A percentile compares a stretch with the other conserved stretches of the same genome.
Conservation (phyloP, 2,329 filamentous ascomycete genomes). For the Penicillium sp. region DNA sequence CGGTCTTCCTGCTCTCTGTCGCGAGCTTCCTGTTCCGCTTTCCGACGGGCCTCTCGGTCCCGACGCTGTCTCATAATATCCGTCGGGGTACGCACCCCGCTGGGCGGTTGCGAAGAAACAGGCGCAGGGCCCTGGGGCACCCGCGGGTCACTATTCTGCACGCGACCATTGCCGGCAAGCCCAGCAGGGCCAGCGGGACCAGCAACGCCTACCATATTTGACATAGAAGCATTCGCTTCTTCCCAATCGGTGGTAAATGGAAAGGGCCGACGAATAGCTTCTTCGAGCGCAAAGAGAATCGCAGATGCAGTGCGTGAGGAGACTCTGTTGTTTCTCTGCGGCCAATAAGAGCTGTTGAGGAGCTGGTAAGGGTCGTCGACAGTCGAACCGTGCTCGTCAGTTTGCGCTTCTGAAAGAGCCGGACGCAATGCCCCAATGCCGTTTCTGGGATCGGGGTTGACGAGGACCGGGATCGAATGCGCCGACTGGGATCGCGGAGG, state of each 20-base stretch:
- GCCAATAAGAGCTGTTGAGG: constrained; percentile 49
- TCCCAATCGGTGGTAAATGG: constrained; percentile 76
- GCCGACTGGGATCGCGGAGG: constrained; percentile 28
- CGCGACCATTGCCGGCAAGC: constrained; percentile 51
- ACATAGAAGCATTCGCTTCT: constrained; percentile 90
- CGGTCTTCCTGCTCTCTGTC: constrained; percentile 52
- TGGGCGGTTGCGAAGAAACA: constrained; percentile 44
- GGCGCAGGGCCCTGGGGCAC: constrained; percentile 49
- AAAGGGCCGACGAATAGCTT: constrained; percentile 76
- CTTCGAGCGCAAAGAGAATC: constrained; percentile 87
- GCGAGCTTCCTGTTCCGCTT: constrained; percentile 62
- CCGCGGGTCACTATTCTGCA: constrained; percentile 55
- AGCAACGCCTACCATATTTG: constrained; percentile 66
- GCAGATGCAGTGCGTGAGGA: constrained; percentile 82
- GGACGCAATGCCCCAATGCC: constrained; percentile 25
- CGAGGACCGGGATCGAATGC: constrained; percentile 25
- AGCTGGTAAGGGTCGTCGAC: constrained; percentile 28
- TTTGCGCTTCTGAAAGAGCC: constrained; percentile 33
- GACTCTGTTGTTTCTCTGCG: constrained; percentile 55
- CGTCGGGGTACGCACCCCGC: constrained; percentile 73
- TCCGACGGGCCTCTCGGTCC: constrained; percentile 67
- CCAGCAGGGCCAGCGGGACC: constrained; percentile 39
- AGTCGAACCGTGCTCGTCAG: constrained; percentile 32
- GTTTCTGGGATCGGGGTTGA: constrained; percentile 21
- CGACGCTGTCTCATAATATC: constrained; percentile 87